Conservation (phyloP, 2,329 filamentous ascomycete species). For the Diaporthe amygdali region DNA sequence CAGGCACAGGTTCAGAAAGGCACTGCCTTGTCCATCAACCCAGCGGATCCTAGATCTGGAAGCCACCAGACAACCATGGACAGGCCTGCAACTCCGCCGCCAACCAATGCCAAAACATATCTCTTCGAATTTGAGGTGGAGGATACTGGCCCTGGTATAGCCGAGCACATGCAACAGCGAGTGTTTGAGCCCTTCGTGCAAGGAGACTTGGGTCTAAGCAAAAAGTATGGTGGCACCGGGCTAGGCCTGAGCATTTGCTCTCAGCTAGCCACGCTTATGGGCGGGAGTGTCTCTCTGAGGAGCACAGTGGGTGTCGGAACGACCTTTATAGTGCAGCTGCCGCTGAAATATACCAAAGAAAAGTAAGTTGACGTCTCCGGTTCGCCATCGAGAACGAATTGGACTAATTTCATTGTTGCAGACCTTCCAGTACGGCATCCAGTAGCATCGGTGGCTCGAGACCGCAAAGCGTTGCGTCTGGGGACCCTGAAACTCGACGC, state of each 20-base stretch:
- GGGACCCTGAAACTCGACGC: constrained; percentile 41
- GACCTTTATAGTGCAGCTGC: constrained; percentile 82
- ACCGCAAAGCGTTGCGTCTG: constrained; percentile 50
- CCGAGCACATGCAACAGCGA: constrained; percentile 75
- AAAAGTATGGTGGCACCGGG: constrained; percentile 88
- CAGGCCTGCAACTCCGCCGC: constrained; percentile 64
- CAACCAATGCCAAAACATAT: constrained; percentile 67
- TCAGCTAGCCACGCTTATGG: constrained; percentile 84
- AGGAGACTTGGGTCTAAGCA: constrained; percentile 86
- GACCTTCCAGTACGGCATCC: constrained; percentile 59
- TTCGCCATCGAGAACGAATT: too few species aligned
- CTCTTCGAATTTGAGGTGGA: constrained; percentile 87
- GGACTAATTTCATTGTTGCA: constrained; percentile 29
- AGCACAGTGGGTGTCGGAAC: constrained; percentile 78
- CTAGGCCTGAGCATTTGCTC: constrained; percentile 88
- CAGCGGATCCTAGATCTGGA: constrained; percentile 59
- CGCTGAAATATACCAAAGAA: constrained; percentile 76
- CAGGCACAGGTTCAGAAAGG: constrained; percentile 42
- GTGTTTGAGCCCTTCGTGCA: constrained; percentile 97
- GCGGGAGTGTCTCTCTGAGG: constrained; percentile 73
- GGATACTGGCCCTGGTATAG: constrained; percentile 87
- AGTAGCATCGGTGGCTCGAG: constrained; percentile 56
- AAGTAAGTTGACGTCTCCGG: constrained; percentile 48
- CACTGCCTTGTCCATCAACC: constrained; percentile 67
- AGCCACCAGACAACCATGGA: constrained; percentile 57